Evolutionary conservation across 1,284 basidiomycete genomes (phyloP).

Genomic region (Clitocybe nebularis): DNA sequence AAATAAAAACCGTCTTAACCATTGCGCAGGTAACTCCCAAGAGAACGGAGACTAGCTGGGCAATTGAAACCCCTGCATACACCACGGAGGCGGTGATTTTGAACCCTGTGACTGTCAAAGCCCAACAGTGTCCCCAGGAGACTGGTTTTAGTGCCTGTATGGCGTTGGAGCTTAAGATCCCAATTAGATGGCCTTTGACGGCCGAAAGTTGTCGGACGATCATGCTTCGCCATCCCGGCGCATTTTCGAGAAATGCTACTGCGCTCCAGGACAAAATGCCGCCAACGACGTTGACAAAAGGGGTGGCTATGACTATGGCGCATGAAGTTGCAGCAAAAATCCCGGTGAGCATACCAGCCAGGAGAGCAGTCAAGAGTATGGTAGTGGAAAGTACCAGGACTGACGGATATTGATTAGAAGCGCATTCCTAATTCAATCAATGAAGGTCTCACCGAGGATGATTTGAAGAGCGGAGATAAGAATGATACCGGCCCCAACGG

Average conservation of each 20-base stretch:
- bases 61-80: background rate
- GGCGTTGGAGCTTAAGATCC: background rate
- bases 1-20: no score
- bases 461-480: background rate
- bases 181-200: background rate
- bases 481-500: background rate
- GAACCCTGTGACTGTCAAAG: background rate
- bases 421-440: background rate
- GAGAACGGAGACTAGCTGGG: background rate
- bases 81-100: background rate
- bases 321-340: background rate
- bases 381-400: background rate
- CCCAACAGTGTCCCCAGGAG: background rate
- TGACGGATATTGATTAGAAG: background rate
- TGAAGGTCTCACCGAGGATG: background rate
- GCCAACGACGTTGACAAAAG: no score
- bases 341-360: background rate
- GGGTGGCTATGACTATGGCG: background rate
- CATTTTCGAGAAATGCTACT: no score
- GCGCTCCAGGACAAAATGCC: no score
- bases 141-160: background rate
- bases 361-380: background rate
- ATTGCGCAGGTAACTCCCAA: background rate
- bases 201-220: background rate
- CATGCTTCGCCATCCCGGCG: background rate